Conservation (phyloP, 352 stramenopile species). For the Phytophthora cryptogea region DNA sequence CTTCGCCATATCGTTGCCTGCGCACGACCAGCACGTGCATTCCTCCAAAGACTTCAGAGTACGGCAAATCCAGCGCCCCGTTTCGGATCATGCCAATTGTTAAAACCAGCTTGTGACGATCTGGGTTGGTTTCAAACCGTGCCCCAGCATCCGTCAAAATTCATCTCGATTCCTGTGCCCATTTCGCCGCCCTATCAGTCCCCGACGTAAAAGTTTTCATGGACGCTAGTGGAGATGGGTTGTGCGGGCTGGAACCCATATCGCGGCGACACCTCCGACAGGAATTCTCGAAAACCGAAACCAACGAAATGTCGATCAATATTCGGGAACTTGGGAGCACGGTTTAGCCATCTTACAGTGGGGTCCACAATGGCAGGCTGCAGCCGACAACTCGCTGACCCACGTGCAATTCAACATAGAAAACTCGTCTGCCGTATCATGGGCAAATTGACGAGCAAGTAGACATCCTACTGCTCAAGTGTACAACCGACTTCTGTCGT, state of each 20-base stretch:
- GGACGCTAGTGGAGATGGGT: constrained; percentile 16
- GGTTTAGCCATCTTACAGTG: constrained; percentile 16
- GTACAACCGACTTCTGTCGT: not conserved
- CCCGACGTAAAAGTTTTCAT: constrained; percentile 20
- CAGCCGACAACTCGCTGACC: not conserved
- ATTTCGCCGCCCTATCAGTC: constrained; percentile 8
- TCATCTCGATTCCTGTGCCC: constrained; percentile 20
- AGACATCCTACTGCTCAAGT: not conserved
- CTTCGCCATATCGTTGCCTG: constrained; percentile 9
- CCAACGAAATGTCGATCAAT: constrained; percentile 15
- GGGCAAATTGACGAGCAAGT: constrained; percentile 5
- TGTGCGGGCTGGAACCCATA: constrained; percentile 16
- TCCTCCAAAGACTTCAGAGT: constrained; percentile 4
- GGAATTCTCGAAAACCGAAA: constrained; percentile 1
- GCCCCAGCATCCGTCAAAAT: not conserved
- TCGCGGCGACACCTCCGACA: constrained; percentile 5
- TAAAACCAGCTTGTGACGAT: not conserved
- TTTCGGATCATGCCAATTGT: not conserved
- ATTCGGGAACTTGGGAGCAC: constrained; percentile 17
- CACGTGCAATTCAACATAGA: constrained; percentile 24
- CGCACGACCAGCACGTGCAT: constrained; percentile 2
- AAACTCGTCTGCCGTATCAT: constrained; percentile 12
- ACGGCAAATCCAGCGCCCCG: not conserved
- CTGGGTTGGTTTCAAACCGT: constrained; percentile 8
- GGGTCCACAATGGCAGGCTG: constrained; percentile 3